Evolutionary conservation across 371 early-diverging fungal genomes (phyloP), one percentile per base, ranked within the genome.

Genomic region (Mucor mucedo): DNA sequence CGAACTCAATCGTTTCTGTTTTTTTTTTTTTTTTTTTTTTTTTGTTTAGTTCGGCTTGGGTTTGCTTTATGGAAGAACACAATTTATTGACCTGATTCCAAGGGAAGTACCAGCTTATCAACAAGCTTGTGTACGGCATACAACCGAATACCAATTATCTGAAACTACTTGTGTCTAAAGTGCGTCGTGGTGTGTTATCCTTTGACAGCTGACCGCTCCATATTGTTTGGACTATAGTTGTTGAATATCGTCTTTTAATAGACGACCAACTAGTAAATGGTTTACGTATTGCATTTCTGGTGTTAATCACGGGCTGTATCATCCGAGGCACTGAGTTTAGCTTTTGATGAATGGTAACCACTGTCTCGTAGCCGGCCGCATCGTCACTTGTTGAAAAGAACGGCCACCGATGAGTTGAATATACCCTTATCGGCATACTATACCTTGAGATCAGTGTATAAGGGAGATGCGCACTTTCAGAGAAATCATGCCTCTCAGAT

Each of bases 121-220:
- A n/a, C n/a, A n/a, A n/a, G n/a, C n/a, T n/a, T n/a, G n/a, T n/a
- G n/a, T n/a, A n/a, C n/a, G n/a, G n/a, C n/a, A n/a, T n/a, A n/a
- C n/a, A n/a, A n/a, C n/a, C n/a, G n/a, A 42, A 42, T 6, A 42
- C 42, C 42, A 42, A 6, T 3, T 42, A 42, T 42, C 42, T 13
- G 42, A 10, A 42, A 42, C 11, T 2, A n/a, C 13, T 13, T 13
- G 42, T 42, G 13, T 42, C 42, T 42, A 42, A 42, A 10, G 13
- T 42, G 42, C 42, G 13, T 42, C 42, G 42, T 42, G 42, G 42
- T 42, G 42, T 42, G 42, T 42, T 42, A 42, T 13, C 42, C 42
- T 42, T 42, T 42, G 13, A 42, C 42, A 13, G 42, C 42, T 42
- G 42, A 42, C 42, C 13, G 13, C 42, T 13, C 42, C 42, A 42